These are phyloP conservation scores for Pycnococcus provasolii DNA, from an alignment of 139 green algal species.

Conservation along the genomic window DNA sequence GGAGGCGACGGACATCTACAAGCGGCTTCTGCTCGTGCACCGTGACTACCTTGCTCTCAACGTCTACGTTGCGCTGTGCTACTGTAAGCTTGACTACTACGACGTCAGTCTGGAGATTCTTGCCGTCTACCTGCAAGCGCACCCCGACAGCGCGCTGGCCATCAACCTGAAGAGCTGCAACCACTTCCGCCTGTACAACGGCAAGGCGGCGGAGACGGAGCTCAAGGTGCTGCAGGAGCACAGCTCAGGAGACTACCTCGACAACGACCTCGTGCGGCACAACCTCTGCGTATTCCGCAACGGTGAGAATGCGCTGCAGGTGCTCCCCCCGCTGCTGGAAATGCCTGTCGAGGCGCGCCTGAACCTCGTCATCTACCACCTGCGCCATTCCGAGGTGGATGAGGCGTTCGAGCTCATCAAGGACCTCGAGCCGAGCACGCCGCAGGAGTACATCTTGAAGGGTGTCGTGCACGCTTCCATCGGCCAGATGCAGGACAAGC, in stretches of 20 bases:
- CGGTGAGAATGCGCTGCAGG: slow-evolving; percentile 59
- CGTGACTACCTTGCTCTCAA: slow-evolving; percentile 61
- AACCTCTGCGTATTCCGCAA: slow-evolving; percentile 68
- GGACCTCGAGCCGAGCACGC: slow-evolving; percentile 56
- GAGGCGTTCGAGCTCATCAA: slow-evolving; percentile 61
- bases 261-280: slow-evolving; percentile 60
- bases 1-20: slow-evolving; percentile 72
- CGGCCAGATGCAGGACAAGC: slow-evolving; percentile 46
- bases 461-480: slow-evolving; percentile 56
- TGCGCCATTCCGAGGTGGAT: slow-evolving; percentile 41
- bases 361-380: slow-evolving; percentile 72
- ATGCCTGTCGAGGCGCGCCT: slow-evolving; percentile 59
- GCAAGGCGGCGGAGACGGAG: slow-evolving; percentile 56
- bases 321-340: slow-evolving; percentile 51
- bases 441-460: slow-evolving; percentile 75
- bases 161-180: slow-evolving; percentile 66
- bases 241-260: slow-evolving; percentile 32
- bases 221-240: slow-evolving; percentile 35
- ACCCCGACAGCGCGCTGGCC: slow-evolving; percentile 45
- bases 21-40: slow-evolving; percentile 49
- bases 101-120: slow-evolving; percentile 70
- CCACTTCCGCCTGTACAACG: slow-evolving; percentile 50
- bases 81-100: slow-evolving; percentile 78
- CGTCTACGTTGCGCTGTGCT: slow-evolving; percentile 71
- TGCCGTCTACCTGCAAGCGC: slow-evolving; percentile 43